These are phyloP conservation scores for Thermothielavioides terrestris DNA, from an alignment of 495 filamentous ascomycete genomes.

Conservation along the genomic window DNA sequence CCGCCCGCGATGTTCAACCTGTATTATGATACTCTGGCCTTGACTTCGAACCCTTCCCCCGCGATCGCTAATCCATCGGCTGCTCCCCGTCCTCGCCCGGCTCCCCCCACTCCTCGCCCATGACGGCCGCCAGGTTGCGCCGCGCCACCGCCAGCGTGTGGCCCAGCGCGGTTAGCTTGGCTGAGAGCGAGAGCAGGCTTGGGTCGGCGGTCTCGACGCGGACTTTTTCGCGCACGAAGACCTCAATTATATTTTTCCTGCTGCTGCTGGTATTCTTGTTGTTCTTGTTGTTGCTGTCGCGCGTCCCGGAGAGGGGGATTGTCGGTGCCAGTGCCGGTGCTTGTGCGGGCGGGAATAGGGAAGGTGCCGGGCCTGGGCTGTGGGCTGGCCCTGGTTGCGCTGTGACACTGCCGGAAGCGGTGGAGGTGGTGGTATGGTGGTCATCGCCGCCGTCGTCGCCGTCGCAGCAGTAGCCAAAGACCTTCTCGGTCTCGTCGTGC, in stretches of 20 bases:
- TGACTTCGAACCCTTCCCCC: not conserved
- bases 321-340: not conserved
- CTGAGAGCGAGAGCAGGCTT: slow-evolving; percentile 73
- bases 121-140: slow-evolving; percentile 67
- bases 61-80: slow-evolving; percentile 12
- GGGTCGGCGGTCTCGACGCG: slow-evolving; percentile 88
- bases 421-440: not conserved
- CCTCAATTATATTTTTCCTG: too few relatives aligned
- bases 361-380: too few relatives aligned
- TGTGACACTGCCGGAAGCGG: slow-evolving; percentile 1
- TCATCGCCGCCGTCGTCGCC: not conserved
- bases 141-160: slow-evolving; percentile 61
- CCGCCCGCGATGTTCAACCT: too few relatives aligned
- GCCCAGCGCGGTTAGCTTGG: slow-evolving; percentile 76
- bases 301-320: slow-evolving; percentile 6
- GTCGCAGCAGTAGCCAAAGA: slow-evolving; percentile 46
- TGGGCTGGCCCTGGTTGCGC: not conserved
- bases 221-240: slow-evolving; percentile 82
- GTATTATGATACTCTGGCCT: too few relatives aligned
- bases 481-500: slow-evolving; percentile 73
- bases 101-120: slow-evolving; percentile 51
- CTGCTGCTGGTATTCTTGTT: too few relatives aligned
- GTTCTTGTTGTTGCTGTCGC: not conserved
- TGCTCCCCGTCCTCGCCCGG: too few relatives aligned
- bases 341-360: too few relatives aligned